Percentiles rank a stretch among this genome's conserved stretches.
Conservation (phyloP, 352 stramenopile genomes). For the Phytophthora ohioensis region DNA sequence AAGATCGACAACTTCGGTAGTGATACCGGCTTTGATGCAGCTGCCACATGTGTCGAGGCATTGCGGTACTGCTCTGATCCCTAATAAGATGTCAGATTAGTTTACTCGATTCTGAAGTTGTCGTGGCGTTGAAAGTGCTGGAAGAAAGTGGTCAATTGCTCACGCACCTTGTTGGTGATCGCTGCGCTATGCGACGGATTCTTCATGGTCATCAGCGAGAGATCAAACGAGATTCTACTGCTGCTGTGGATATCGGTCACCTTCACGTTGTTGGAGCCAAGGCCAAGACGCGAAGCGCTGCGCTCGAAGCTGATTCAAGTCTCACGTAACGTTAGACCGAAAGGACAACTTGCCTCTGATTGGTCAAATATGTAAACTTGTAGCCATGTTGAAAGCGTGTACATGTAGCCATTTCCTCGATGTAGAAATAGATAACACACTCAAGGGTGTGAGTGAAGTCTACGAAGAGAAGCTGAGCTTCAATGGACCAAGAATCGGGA, state of each 20-base stretch:
- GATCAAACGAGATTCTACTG: neutral
- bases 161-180: slow-evolving; percentile 11
- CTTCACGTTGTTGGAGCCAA: neutral
- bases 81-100: slow-evolving; percentile 6
- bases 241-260: neutral
- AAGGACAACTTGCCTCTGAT: slow-evolving; percentile 7
- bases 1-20: slow-evolving; percentile 33
- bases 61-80: slow-evolving; percentile 1
- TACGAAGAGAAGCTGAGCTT: neutral
- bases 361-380: slow-evolving; percentile 11
- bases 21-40: neutral
- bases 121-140: neutral
- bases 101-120: slow-evolving; percentile 24
- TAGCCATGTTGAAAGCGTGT: neutral
- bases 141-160: neutral
- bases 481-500: slow-evolving; percentile 5
- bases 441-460: no score
- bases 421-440: no score
- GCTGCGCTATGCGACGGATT: neutral
- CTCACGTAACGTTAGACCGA: slow-evolving; percentile 15
- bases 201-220: slow-evolving; percentile 7
- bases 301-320: slow-evolving; percentile 19
- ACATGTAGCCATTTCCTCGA: slow-evolving; percentile 1
- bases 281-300: slow-evolving; percentile 9
- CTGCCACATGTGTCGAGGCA: slow-evolving; percentile 16